Base-by-base conservation (phyloP, 208 protist species). In the Trypanosoma grayi region DNA sequence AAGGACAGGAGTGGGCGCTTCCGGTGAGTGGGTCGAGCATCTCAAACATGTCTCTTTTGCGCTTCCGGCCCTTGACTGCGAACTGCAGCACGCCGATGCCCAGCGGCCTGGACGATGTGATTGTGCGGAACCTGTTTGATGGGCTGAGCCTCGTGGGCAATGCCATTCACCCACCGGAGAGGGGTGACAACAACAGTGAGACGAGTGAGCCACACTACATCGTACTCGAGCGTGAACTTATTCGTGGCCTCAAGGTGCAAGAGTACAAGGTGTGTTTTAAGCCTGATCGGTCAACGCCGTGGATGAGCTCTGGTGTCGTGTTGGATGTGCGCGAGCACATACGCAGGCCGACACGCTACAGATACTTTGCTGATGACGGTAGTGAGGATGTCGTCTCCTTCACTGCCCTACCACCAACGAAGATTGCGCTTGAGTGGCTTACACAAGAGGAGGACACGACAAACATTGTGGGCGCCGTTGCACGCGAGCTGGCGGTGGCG, bases 241-340 rank as follows among this genome's bases (percentile, higher is more conserved):
- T 87, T 20, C 66, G 70, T 22, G 66, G 60, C 22, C 64, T 92
- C 25, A 40, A 50, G 20, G 62, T 74, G 9, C 67, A 70, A 18
- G 71, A 64, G 30, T 83, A 87, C 58, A 54, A 72, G 54, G 43
- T 92, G 25, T 92, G 85, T 51, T 77, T 92, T 59, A 75, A 85
- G 63, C 66, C 85, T 13, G 79, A 80, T 54, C 66, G 60, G 28
- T 75, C 69, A 9, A 66, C 71, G 2, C 39, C 60, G 20, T 92
- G 85, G 85, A 60, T 67, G 24, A 65, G 60, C 16, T 75, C 85
- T 10, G 62, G 68, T 50, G 68, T 92, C 20, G 55, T 57, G 16
- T 57, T 89, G 18, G 33, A 55, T 46, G 82, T 89, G 18, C 10
- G 66, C 4, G 18, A 62, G 48, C 80, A 85, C 45, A 47, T 82